Evolutionary conservation across 176 grass and related monocot genomes (phyloP), one percentile per base, ranked within the genome.

Genomic region (Alloteropsis semialata): DNA sequence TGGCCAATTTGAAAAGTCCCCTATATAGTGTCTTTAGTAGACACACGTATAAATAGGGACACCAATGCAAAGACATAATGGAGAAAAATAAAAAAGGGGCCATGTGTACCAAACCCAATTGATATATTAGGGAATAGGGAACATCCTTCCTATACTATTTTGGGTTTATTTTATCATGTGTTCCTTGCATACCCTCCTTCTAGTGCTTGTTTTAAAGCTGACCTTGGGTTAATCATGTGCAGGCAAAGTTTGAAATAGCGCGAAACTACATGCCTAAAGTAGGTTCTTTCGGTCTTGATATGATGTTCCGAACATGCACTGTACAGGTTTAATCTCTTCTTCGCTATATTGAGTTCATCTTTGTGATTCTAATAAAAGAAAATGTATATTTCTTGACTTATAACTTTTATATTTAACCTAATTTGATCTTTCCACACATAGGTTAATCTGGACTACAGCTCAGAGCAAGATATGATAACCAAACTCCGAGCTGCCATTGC

Each of bases 191-290:
- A 8, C 19, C 15, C 60, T 57, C 19, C 43, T 45, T 8, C 1
- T 69, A 68, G 17, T 39, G 33, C 28, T 89, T 44, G 18, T n/a
- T 54, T 54, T 54, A n/a, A 54, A 54, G 21, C 51, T 54, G 51
- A 54, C 51, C 21, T 22, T 54, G 51, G 5, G 19, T 54, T 54
- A 22, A 54, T 54, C 2, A 54, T 54, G 21, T 81, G 73, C 84
- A 98, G 92, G 87, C 89, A 88, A 95, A 93, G 36, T 98, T 93
- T 19, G 80, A 93, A 58, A 98, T 98, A 73, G 95, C 95, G 87
- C 88, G 87, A 51, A 92, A 96, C 66, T 99, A 99, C 90, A 99
- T 99, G 96, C 96, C 96, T 44, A 99, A 99, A 95, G 96, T 99
- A 82, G 96, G 96, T 67, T 69, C 96, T 53, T 87, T 96, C 81